These are phyloP conservation scores for Carnegiea gigantea DNA, from an alignment of 179 eudicot species.

Conservation along the genomic window DNA sequence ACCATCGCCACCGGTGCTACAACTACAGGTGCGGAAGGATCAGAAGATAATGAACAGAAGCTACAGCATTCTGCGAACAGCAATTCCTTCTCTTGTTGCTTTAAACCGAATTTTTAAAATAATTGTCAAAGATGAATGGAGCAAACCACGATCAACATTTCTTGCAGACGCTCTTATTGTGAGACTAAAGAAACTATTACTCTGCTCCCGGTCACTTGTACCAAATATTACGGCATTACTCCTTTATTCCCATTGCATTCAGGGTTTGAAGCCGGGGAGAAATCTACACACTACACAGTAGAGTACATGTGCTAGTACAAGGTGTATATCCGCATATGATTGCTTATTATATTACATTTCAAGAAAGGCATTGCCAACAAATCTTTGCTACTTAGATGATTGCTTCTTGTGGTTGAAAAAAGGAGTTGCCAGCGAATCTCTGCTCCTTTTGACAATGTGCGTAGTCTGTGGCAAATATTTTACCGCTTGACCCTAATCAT, in stretches of 20 bases:
- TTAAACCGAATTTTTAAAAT: conserved; percentile 9
- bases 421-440: not conserved
- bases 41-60: conserved; percentile 1
- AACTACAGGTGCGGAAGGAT: not conserved
- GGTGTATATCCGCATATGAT: too few species aligned
- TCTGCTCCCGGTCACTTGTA: not conserved
- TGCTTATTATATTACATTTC: too few species aligned
- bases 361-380: too few species aligned
- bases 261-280: too few species aligned
- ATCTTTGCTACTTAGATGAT: not conserved
- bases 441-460: too few species aligned
- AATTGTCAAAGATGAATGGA: too few species aligned
- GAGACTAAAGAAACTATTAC: not conserved
- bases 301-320: not conserved
- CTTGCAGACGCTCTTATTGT: not conserved
- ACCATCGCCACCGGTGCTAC: not conserved
- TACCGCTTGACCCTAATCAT: not conserved
- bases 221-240: not conserved
- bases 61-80: not conserved
- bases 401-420: not conserved
- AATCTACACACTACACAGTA: not conserved
- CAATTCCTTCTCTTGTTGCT: conserved; percentile 31
- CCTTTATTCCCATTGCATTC: not conserved
- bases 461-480: not conserved
- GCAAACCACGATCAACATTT: not conserved